Evolutionary conservation across 768 basidiomycete species (phyloP), one percentile per base, ranked within the genome.

Genomic region (Panaeolus cyanescens): DNA sequence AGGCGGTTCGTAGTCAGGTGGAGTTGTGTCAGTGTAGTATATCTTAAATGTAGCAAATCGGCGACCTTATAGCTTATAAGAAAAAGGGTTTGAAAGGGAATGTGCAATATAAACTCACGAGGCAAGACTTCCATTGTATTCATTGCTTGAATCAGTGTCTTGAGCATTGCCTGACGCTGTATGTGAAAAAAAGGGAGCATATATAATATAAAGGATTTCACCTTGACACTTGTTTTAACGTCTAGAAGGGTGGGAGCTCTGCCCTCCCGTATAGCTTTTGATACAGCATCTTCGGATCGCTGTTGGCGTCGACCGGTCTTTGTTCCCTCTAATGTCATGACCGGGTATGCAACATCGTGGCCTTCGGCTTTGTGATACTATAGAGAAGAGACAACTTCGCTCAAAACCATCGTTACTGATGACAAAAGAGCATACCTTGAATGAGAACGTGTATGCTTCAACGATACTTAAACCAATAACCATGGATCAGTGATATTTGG

Each of bases 11-110:
- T 96, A 96, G 55, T 93, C 88, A 8, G 80, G 76, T 0, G 94
- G 94, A 12, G 92, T 88, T 20, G 85, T 80, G 53, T 92, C 87
- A 13, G 89, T 90, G 71, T 94, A 95, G 70, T 90, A 93, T 10
- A 93, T 74, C 70, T 96, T 95, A 79, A 95, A 92, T 20, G 89
- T 92, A n/a, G 93, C 91, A 68, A 82, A 95, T 32, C 93, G 89
- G 53, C 87, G 88, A 67, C 86, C 92, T 92, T 68, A 55, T 22
- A 56, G 50, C 4, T 56, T 32, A 63, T 20, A 2, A 58, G 20
- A 9, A 20, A 37, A 12, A 32, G 34, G 10, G 53, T 7, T 55
- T 32, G 5, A 63, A 19, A 31, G 39, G 4, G 22, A 25, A 28
- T 6, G 12, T 12, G 25, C 32, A 12, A 9, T 19, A 59, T 56